These are phyloP conservation scores for Phialophora expanda DNA, from an alignment of 2,329 filamentous ascomycete genomes.

Conservation along the genomic window DNA sequence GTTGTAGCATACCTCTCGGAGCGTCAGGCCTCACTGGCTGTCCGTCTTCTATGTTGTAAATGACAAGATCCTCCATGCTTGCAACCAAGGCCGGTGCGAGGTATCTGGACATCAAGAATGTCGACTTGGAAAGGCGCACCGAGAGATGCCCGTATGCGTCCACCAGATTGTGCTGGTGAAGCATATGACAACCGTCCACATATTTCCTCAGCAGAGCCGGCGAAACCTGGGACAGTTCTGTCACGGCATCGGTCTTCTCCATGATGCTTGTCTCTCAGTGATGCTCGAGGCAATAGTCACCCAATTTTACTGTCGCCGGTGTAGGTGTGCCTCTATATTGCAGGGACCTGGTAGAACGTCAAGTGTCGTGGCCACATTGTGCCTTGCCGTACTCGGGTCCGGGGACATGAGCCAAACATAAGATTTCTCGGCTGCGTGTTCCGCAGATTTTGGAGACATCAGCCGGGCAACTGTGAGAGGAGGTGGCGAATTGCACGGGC, in stretches of 20 bases:
- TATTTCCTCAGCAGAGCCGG: constrained; percentile 5
- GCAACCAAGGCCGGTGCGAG: constrained; percentile 16
- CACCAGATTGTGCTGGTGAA: constrained; percentile 13
- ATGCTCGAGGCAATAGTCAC: neutral
- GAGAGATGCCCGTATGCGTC: constrained; percentile 16
- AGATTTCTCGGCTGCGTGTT: too few relatives aligned
- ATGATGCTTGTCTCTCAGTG: neutral
- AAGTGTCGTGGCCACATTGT: too few relatives aligned
- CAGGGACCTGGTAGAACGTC: too few relatives aligned
- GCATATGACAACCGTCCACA: constrained; percentile 15
- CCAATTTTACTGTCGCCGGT: too few relatives aligned
- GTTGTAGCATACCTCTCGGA: constrained; percentile 10
- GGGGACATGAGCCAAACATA: too few relatives aligned
- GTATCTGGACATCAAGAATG: constrained; percentile 15
- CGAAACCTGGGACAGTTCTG: constrained; percentile 8
- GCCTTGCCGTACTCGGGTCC: too few relatives aligned
- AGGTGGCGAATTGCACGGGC: too few relatives aligned
- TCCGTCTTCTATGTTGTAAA: constrained; percentile 13
- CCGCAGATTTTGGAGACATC: too few relatives aligned
- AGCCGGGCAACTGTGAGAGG: too few relatives aligned
- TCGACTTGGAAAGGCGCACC: constrained; percentile 6
- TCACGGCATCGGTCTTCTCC: neutral
- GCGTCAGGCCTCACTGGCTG: constrained; percentile 11
- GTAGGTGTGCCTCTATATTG: too few relatives aligned
- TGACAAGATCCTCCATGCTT: constrained; percentile 4